Conservation (phyloP, 2,329 filamentous ascomycete genomes). For the Coleophoma crateriformis region DNA sequence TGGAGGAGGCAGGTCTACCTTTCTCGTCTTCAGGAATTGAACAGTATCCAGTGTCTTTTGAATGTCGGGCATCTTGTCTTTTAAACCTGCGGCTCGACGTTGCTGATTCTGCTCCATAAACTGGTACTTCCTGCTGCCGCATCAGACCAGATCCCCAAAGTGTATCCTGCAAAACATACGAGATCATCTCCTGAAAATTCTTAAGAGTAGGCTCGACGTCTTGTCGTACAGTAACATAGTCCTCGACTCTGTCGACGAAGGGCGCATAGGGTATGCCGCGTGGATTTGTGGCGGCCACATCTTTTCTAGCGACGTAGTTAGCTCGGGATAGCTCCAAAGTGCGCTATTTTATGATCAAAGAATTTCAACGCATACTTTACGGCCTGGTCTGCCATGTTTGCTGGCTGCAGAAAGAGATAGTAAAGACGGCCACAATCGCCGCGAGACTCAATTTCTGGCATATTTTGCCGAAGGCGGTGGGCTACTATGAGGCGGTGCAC, state of each 20-base stretch:
- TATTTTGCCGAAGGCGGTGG: no score
- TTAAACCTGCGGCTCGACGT: constrained; percentile 71
- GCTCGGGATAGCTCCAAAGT: background rate
- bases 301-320: constrained; percentile 32
- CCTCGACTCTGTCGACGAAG: constrained; percentile 83
- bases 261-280: constrained; percentile 79
- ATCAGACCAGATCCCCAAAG: constrained; percentile 7
- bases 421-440: no score
- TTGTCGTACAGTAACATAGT: constrained; percentile 73
- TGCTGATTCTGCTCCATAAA: constrained; percentile 98
- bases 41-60: constrained; percentile 93
- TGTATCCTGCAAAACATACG: constrained; percentile 42
- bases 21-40: constrained; percentile 71
- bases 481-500: no score
- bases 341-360: background rate
- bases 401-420: no score
- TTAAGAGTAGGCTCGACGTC: constrained; percentile 78
- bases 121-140: constrained; percentile 80
- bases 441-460: no score
- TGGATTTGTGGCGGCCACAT: constrained; percentile 62
- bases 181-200: constrained; percentile 90
- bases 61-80: constrained; percentile 96
- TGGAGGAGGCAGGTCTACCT: constrained; percentile 40
- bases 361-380: constrained; percentile 14
- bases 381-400: constrained; percentile 21